These are phyloP conservation scores for Protomyces inouyei DNA, from an alignment of 1,139 yeast genomes.

Conservation along the genomic window DNA sequence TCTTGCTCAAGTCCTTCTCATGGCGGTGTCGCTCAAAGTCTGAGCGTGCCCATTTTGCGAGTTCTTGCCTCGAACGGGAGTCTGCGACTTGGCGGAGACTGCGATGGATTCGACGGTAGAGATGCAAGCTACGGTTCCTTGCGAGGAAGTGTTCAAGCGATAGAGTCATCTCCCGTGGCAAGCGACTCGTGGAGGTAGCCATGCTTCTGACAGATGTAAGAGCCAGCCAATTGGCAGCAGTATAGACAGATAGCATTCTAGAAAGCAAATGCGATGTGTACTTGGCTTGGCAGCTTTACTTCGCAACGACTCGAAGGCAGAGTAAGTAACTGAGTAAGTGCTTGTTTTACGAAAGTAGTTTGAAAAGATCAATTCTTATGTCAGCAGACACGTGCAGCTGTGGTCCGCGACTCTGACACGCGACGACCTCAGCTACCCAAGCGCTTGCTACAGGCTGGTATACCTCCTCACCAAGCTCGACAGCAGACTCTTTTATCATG, in stretches of 20 bases:
- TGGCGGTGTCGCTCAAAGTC: slow-evolving; percentile 19
- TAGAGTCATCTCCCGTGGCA: slow-evolving; percentile 3
- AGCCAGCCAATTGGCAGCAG: too few species aligned
- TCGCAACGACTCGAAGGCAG: too few species aligned
- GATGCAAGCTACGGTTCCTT: slow-evolving; percentile 1
- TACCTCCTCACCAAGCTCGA: too few species aligned
- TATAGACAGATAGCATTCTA: too few species aligned
- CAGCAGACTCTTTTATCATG: slow-evolving; percentile 35
- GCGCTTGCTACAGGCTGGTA: too few species aligned
- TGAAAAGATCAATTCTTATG: not conserved
- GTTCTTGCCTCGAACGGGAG: slow-evolving; percentile 2
- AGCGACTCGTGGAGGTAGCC: not conserved
- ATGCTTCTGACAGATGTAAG: not conserved
- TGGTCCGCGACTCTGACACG: not conserved
- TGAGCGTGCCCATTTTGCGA: slow-evolving; percentile 16
- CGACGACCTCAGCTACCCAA: not conserved
- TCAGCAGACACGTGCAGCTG: not conserved
- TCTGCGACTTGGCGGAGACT: slow-evolving; percentile 13
- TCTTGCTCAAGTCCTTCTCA: slow-evolving; percentile 19
- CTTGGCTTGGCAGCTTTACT: too few species aligned
- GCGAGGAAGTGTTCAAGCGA: slow-evolving; percentile 21
- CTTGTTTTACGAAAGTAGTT: not conserved
- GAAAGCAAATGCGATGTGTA: too few species aligned
- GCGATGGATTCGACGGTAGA: slow-evolving; percentile 24
- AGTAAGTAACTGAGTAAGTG: too few species aligned